A percentile compares a stretch with the other conserved stretches of the same genome.
phyloP scores from a whole-genome alignment of 305 asterid genomes.

The Galium porrigens region DNA sequence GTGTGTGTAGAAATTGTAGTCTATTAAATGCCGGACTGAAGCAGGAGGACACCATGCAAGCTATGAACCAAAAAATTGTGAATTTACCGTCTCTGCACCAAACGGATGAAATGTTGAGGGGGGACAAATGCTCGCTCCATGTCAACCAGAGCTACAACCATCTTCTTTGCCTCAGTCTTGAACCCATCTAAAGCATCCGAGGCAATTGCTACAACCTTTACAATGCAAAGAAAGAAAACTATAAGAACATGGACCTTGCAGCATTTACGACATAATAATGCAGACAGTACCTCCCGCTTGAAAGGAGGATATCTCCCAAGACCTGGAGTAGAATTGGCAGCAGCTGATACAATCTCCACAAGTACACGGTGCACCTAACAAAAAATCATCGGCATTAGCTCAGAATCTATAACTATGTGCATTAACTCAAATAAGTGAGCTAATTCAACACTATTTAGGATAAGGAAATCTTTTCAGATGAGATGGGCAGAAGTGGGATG shows the following conservation, averaged over 20 bases:
- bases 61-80: neutral
- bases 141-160: constrained; percentile 98
- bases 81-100: constrained; percentile 85
- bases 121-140: constrained; percentile 99
- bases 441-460: neutral
- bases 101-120: constrained; percentile 89
- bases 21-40: neutral
- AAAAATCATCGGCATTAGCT: constrained; percentile 9
- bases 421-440: neutral
- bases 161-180: constrained; percentile 70
- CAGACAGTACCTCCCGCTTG: constrained; percentile 66
- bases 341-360: constrained; percentile 68
- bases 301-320: constrained; percentile 99
- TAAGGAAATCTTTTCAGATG: no score
- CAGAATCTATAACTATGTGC: constrained; percentile 10
- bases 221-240: constrained; percentile 12
- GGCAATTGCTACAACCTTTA: constrained; percentile 73
- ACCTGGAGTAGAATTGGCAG: constrained; percentile 97
- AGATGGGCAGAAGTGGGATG: neutral
- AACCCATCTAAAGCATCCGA: constrained; percentile 82
- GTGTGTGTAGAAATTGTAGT: neutral
- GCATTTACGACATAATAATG: constrained; percentile 1
- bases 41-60: neutral
- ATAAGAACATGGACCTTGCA: neutral
- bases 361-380: constrained; percentile 87